Evolutionary conservation across 2,329 filamentous ascomycete species (phyloP).

Genomic region (Penicillium janthinellum): DNA sequence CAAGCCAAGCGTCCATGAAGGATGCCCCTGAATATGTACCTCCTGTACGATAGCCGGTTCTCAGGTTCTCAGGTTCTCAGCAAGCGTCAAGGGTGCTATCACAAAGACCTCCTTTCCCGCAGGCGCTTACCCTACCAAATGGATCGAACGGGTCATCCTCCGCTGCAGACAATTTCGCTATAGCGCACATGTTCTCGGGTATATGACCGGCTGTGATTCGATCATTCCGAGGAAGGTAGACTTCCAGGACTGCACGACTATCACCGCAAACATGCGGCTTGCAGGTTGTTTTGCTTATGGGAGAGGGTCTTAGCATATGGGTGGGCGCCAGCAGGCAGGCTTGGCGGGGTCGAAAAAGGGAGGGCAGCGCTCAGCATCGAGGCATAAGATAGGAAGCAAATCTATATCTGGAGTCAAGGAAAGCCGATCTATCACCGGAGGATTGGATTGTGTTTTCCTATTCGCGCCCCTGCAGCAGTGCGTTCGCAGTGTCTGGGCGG

Average conservation of each 20-base stretch:
- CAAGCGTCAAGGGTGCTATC: constrained; percentile 15
- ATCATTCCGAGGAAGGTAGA: not conserved
- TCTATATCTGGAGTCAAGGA: constrained; percentile 18
- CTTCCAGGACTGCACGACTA: constrained; percentile 4
- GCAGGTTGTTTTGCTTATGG: constrained; percentile 6
- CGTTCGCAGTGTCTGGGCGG: not conserved
- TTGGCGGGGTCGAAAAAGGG: constrained; percentile 16
- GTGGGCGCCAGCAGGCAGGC: constrained; percentile 24
- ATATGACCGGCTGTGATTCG: constrained; percentile 7
- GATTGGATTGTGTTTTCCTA: not conserved
- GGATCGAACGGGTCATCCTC: not conserved
- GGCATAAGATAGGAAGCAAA: not conserved
- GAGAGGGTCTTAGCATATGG: constrained; percentile 8
- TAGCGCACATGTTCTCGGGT: not conserved
- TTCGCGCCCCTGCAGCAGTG: constrained; percentile 9
- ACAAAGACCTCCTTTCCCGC: constrained; percentile 10
- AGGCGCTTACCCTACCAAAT: constrained; percentile 11
- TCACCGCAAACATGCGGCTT: constrained; percentile 8
- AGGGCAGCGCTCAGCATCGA: not conserved
- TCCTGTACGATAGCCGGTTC: not conserved
- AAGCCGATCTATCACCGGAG: not conserved
- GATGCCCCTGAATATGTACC: not conserved
- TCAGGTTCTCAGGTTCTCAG: too few relatives aligned
- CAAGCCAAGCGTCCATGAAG: not conserved
- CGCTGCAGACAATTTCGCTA: not conserved